Conservation (phyloP, 177 flowering plant genomes). For the Vitis hybrid region DNA sequence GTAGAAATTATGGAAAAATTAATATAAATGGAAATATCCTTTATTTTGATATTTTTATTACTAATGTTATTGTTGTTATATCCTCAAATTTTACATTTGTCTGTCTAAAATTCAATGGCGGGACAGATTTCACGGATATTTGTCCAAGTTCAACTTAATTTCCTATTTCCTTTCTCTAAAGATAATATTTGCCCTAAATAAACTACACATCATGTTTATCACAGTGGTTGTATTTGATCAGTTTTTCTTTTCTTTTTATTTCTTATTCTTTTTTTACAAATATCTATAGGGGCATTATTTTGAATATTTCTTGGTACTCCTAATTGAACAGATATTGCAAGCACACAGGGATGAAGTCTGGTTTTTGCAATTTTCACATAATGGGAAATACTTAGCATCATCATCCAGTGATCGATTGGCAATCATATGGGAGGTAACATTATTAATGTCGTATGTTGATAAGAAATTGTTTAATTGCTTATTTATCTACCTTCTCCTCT, state of each 20-base stretch:
- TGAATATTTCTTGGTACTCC: neutral
- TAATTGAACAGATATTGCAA: slow-evolving; percentile 49
- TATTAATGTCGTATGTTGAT: neutral
- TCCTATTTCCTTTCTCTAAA: no score
- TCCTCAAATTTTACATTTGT: neutral
- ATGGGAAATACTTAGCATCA: slow-evolving; percentile 91
- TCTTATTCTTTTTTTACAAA: neutral
- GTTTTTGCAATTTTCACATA: slow-evolving; percentile 80
- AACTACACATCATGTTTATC: no score
- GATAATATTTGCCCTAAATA: no score
- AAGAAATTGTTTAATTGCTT: neutral
- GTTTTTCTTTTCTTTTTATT: no score
- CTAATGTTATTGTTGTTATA: neutral
- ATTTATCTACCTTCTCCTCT: neutral
- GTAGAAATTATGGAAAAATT: no score
- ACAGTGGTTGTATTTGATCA: no score
- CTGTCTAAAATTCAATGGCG: neutral
- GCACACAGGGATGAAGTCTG: slow-evolving; percentile 83
- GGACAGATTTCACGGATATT: no score
- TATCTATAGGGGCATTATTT: neutral
- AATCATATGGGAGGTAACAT: slow-evolving; percentile 85
- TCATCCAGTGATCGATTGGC: slow-evolving; percentile 71
- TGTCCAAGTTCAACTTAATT: no score
- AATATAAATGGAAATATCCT: neutral
- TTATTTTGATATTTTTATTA: neutral